Evolutionary conservation across 1,284 basidiomycete species (phyloP), one percentile per base, ranked within the genome.

Genomic region (Ceratobasidium sp.): DNA sequence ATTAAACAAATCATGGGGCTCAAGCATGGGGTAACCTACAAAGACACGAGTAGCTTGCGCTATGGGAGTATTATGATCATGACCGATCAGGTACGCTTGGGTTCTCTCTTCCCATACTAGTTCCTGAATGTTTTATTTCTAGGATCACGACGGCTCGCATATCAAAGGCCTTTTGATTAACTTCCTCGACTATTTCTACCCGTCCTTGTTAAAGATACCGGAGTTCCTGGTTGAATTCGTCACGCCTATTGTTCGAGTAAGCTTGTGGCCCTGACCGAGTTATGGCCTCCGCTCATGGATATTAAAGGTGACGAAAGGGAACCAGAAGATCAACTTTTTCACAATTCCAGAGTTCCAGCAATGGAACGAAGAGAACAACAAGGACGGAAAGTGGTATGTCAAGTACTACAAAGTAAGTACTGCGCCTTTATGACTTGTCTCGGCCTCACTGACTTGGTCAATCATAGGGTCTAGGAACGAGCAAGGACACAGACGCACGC

Each of bases 81-180:
- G 97, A 96, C 97, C 14, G 97, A 99, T 90, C 96, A 98, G 86
- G 94, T 93, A 72, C 49, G 78, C 53, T 48, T 16, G n/a, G 18
- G 54, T 7, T 51, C 25, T 46, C 18, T 30, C 14, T 21, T 46
- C 56, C 66, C 42, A 75, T 2, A 73, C 18, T 77, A 23, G 73
- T 28, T 40, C 46, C 56, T 56, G 44, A 44, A 9, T 46, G 56
- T 40, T 49, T 46, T 23, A 21, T 21, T n/a, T 74, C 0, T 80
- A 97, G 93, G 97, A 99, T 88, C 95, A 99, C 83, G 97, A 99
- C 82, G 97, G 97, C 67, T 99, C 96, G 46, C 97, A 99, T 82
- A 99, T 99, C 84, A 99, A 99, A 82, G 97, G 97, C 48, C 86
- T 99, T 9, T 86, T 99, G 72, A 97, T 99, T 84, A 99, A 99